Evolutionary conservation across 306 rosid genomes (phyloP), one percentile per base, ranked within the genome.

Genomic region (Quercus dentata): DNA sequence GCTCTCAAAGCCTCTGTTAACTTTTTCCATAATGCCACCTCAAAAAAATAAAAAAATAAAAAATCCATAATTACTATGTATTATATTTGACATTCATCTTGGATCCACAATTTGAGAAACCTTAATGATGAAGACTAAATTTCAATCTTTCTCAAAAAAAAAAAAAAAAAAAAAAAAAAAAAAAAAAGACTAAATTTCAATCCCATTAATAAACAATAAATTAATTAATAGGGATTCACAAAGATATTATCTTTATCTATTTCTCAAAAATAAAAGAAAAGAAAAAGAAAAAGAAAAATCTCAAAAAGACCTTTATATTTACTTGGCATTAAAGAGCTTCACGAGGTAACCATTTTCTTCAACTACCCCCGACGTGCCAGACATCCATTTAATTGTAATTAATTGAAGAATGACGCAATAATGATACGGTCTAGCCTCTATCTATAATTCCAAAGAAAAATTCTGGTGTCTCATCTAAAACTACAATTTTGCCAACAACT

Each of bases 241-340:
- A 10, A 58, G 23, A 27, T 11, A 2, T 46, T 46, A 44, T 35
- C 79, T 65, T 62, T 75, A 14, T 59, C 44, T 38, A 38, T 38
- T 6, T 38, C 44, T 38, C 9, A 6, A 38, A 38, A 35, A 35
- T 35, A 35, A 35, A 35, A 35, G 0, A 35, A 6, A 35, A 35
- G 44, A 35, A 35, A 5, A 35, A 35, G 2, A 5, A 35, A 35
- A 35, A 27, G 2, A 38, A 30, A 30, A 35, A 38, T 38, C 25
- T 14, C 25, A 1, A 12, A 31, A 12, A 12, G 31, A 65, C 27
- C 23, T 5, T 51, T 5, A 71, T 21, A 44, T 46, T 35, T 23
- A 19, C 4, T 23, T 25, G 19, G 62, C 62, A 38, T 58, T 79
- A 78, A 79, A 77, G 21, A 71, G 76, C 78, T 52, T 51, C 33